These are phyloP conservation scores for Cordia subcordata DNA, from an alignment of 257 asterid genomes.

Conservation along the genomic window DNA sequence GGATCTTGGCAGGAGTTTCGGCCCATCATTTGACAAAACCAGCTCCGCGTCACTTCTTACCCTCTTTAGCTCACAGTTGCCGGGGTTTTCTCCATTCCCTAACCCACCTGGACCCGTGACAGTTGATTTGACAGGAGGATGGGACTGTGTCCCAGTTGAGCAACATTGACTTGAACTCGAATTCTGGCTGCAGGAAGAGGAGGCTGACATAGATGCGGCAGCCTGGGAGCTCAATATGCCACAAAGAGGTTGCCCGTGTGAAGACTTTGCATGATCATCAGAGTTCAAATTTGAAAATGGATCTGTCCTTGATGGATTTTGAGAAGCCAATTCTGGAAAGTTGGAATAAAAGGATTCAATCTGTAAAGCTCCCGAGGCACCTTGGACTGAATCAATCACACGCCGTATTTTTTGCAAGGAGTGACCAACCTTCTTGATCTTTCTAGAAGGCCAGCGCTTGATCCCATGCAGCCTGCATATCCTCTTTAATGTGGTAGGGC, in stretches of 20 bases:
- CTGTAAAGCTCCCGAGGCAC: conserved; percentile 65
- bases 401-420: conserved; percentile 82
- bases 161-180: conserved; percentile 67
- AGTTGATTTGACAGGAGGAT: conserved; percentile 13
- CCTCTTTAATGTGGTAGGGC: conserved; percentile 96
- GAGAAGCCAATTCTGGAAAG: conserved; percentile 68
- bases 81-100: conserved; percentile 29
- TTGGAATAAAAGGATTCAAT: conserved; percentile 70
- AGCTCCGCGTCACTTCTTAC: conserved; percentile 56
- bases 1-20: conserved; percentile 45
- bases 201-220: conserved; percentile 45
- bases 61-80: conserved; percentile 31
- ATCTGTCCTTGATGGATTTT: conserved; percentile 43
- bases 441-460: conserved; percentile 95
- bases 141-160: conserved; percentile 46
- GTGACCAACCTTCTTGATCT: conserved; percentile 91
- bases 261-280: conserved; percentile 19
- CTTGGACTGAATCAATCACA: conserved; percentile 92
- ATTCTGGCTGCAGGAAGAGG: conserved; percentile 68
- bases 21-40: conserved; percentile 35
- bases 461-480: conserved; percentile 94
- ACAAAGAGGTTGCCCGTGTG: conserved; percentile 27
- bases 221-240: conserved; percentile 23
- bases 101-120: conserved; percentile 21
- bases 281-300: conserved; percentile 35